Percentiles rank a stretch among this genome's conserved stretches.
Evolutionary conservation across 1,284 basidiomycete species (phyloP).

Genomic region (Boletus subluridellus): DNA sequence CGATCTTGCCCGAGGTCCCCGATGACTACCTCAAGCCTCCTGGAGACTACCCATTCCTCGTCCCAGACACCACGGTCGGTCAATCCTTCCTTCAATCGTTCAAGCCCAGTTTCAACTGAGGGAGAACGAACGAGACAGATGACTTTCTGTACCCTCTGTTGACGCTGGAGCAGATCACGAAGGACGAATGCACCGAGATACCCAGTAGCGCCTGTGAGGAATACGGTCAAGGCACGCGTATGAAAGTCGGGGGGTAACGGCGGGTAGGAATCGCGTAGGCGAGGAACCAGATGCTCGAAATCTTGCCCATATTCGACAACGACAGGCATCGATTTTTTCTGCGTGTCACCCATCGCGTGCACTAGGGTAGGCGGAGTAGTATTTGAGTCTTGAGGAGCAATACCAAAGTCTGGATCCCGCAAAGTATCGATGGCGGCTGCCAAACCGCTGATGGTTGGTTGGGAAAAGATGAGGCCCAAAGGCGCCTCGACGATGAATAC

Average conservation of each 20-base stretch:
- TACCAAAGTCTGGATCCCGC: constrained; percentile 77
- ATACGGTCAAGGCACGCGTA: constrained; percentile 66
- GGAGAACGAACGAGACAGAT: constrained; percentile 87
- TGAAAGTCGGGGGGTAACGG: constrained; percentile 52
- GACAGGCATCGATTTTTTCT: constrained; percentile 20
- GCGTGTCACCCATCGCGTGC: constrained; percentile 19
- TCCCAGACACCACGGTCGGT: constrained; percentile 90
- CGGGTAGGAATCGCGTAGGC: constrained; percentile 61
- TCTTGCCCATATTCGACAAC: constrained; percentile 77
- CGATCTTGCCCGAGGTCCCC: constrained; percentile 80
- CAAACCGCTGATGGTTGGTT: constrained; percentile 83
- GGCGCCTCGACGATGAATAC: constrained; percentile 90
- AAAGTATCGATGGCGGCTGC: constrained; percentile 78
- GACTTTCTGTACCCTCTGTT: constrained; percentile 74
- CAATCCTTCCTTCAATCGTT: constrained; percentile 74
- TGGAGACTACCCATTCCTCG: constrained; percentile 75
- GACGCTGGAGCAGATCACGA: constrained; percentile 69
- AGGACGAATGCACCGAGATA: constrained; percentile 96
- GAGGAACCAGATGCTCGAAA: constrained; percentile 60
- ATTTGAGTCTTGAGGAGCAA: constrained; percentile 46
- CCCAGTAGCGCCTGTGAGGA: constrained; percentile 96
- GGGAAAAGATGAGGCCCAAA: constrained; percentile 89
- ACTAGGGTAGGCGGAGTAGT: constrained; percentile 19
- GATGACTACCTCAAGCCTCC: constrained; percentile 77
- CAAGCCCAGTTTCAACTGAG: constrained; percentile 60